Conservation (phyloP, 257 asterid species). For the Nicotiana otophora region DNA sequence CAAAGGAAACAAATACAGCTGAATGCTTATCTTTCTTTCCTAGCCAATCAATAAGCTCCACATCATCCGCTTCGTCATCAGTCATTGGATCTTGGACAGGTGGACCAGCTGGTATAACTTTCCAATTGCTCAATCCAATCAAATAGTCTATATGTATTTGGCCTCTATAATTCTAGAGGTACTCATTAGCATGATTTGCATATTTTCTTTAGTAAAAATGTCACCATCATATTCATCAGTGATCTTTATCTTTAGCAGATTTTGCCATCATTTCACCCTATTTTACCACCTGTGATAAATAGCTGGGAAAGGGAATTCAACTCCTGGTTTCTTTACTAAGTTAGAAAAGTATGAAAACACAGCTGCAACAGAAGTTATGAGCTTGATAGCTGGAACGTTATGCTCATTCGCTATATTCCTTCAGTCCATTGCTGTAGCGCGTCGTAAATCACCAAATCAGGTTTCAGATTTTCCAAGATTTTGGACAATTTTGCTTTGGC, state of each 20-base stretch:
- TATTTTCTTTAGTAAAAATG: background rate
- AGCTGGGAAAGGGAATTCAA: constrained; percentile 30
- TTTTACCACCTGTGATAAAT: constrained; percentile 8
- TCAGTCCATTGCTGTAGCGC: background rate
- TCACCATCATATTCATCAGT: constrained; percentile 10
- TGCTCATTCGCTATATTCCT: background rate
- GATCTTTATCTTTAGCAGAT: constrained; percentile 11
- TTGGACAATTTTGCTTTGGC: constrained; percentile 23
- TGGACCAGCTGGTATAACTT: constrained; percentile 30
- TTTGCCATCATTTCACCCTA: background rate
- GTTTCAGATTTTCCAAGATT: constrained; percentile 13
- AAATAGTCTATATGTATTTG: constrained; percentile 36
- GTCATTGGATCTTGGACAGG: background rate
- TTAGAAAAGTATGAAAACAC: constrained; percentile 23
- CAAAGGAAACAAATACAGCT: constrained; percentile 45
- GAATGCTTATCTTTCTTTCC: constrained; percentile 22
- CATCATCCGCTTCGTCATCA: no score
- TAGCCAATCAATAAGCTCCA: no score
- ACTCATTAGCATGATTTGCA: constrained; percentile 20
- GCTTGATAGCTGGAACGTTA: constrained; percentile 20
- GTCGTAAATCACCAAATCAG: background rate
- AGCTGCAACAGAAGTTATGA: constrained; percentile 30
- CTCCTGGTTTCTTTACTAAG: background rate
- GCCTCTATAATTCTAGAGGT: constrained; percentile 36
- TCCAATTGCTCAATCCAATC: background rate